Evolutionary conservation across 768 basidiomycete genomes (phyloP), one percentile per base, ranked within the genome.

Genomic region (Lentinus brumalis): DNA sequence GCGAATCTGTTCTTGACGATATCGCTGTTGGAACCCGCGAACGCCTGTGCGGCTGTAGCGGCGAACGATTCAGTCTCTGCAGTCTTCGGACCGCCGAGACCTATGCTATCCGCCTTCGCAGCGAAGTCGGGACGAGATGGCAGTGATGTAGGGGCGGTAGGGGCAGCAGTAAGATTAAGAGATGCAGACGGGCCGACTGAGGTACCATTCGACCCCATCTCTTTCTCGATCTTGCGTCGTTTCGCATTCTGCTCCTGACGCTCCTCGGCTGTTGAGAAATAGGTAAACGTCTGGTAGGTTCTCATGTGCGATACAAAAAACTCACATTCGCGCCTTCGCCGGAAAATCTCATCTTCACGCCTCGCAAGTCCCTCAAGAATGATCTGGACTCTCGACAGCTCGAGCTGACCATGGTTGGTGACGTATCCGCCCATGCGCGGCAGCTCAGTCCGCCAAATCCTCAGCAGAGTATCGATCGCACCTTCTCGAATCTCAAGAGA

Each of bases 401-500:
- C 89, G 73, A 98, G 82, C 69, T 85, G 83, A 59, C 97, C 97
- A 75, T 97, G 89, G 70, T 97, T 88, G 51, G 96, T 96, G 70
- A 98, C 69, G 77, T 98, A 99, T 49, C 97, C 97, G 55, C 96
- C 96, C 97, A 99, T 98, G 70, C 90, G 84, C 39, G 92, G 88
- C 41, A 99, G 79, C 73, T 95, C 94, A 76, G 81, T 81, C 76
- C 92, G 94, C 97, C 97, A 99, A 52, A 99, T 98, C 75, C 84
- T 89, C 72, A 99, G 78, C 62, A 99, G 79, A 59, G 92, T 97
- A 80, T 98, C 97, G 79, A 99, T 98, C 32, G 96, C 97, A 63
- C 97, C 97, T 80, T 99, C 96, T 69, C 97, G 86, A 73, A 99
- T 99, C 81, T 99, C 97, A 82, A 99, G 86, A 60, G 91, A 94